Conservation (phyloP, 2,329 filamentous ascomycete species). For the Trichoderma polysporum region DNA sequence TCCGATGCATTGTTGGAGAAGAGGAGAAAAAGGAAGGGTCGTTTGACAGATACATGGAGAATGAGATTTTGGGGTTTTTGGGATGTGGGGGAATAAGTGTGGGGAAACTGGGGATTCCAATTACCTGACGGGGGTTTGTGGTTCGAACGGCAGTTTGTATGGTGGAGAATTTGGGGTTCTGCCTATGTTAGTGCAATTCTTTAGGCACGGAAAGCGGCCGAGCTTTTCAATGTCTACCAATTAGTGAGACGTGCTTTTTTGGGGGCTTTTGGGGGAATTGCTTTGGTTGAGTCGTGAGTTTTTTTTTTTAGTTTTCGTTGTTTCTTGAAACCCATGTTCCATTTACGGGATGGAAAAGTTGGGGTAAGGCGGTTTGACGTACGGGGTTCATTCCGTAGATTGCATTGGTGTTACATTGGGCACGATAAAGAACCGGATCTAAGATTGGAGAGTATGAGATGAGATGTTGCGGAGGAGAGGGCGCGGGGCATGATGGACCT, state of each 20-base stretch:
- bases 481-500: not conserved
- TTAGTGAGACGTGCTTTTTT: no score
- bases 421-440: slow-evolving; percentile 8
- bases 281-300: not conserved
- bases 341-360: no score
- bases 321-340: no score
- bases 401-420: not conserved
- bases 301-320: not conserved
- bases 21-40: not conserved
- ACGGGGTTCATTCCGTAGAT: not conserved
- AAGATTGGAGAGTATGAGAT: not conserved
- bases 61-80: not conserved
- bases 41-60: not conserved
- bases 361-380: not conserved
- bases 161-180: not conserved
- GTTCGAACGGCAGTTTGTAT: not conserved
- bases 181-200: not conserved
- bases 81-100: not conserved
- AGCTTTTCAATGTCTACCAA: no score
- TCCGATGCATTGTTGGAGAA: not conserved
- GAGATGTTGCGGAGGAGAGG: not conserved
- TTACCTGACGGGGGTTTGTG: no score
- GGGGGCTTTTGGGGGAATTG: not conserved
- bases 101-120: not conserved
- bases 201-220: not conserved